A percentile compares a stretch with the other conserved stretches of the same genome.
phyloP scores from a whole-genome alignment of 257 asterid genomes.

The Solanum rostratum region DNA sequence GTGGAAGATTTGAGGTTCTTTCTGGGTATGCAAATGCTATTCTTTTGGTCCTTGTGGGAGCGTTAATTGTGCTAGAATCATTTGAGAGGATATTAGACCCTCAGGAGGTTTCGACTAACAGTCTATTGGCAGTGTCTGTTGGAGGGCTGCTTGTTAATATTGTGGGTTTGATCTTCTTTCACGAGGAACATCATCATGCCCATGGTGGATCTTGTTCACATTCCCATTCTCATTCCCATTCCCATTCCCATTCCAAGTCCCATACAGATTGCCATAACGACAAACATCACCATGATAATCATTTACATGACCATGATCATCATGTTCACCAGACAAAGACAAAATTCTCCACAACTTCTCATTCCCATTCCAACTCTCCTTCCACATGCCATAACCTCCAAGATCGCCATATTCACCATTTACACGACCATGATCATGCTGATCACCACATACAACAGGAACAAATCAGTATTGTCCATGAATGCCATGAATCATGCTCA shows the following conservation, averaged over 20 bases:
- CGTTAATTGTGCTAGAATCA: slow-evolving; percentile 73
- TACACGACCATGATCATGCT: slow-evolving; percentile 19
- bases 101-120: slow-evolving; percentile 83
- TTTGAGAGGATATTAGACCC: slow-evolving; percentile 92
- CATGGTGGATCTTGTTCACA: slow-evolving; percentile 89
- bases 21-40: slow-evolving; percentile 93
- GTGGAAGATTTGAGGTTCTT: slow-evolving; percentile 94
- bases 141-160: slow-evolving; percentile 91
- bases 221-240: slow-evolving; percentile 47
- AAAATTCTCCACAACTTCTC: slow-evolving; percentile 14
- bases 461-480: slow-evolving; percentile 10
- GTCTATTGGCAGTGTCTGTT: slow-evolving; percentile 67
- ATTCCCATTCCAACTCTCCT: slow-evolving; percentile 12
- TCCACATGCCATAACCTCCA: background rate
- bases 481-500: slow-evolving; percentile 13
- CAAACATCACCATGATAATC: background rate
- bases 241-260: slow-evolving; percentile 16
- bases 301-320: slow-evolving; percentile 15
- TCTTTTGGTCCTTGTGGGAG: slow-evolving; percentile 85
- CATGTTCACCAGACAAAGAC: slow-evolving; percentile 5
- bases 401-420: slow-evolving; percentile 1
- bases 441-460: slow-evolving; percentile 14
- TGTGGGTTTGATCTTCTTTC: slow-evolving; percentile 84
- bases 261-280: background rate
- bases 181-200: slow-evolving; percentile 98